Conservation (phyloP, 2,329 filamentous ascomycete species). For the Aspergillus sp. region DNA sequence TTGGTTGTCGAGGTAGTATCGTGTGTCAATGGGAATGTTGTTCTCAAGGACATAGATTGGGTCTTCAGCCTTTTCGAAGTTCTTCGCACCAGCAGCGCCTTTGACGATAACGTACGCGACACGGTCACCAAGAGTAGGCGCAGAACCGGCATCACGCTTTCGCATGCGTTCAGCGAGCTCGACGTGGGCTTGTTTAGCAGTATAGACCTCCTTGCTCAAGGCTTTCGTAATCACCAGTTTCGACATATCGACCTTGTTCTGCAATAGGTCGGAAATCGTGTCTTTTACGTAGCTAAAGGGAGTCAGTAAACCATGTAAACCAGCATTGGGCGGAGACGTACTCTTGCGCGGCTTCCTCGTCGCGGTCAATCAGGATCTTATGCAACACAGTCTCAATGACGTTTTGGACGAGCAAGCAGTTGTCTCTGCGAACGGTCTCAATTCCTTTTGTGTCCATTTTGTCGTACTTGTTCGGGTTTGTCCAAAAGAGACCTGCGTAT, state of each 20-base stretch:
- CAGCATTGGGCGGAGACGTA: slow-evolving; percentile 51
- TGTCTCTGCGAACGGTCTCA: slow-evolving; percentile 94
- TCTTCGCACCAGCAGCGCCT: slow-evolving; percentile 82
- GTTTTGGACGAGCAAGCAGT: slow-evolving; percentile 91
- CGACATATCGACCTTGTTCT: slow-evolving; percentile 98
- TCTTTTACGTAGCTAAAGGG: slow-evolving; percentile 82
- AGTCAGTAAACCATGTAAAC: slow-evolving; percentile 35
- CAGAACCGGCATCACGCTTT: slow-evolving; percentile 93
- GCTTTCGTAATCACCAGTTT: slow-evolving; percentile 99
- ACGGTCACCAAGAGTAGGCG: slow-evolving; percentile 87
- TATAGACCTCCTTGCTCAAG: slow-evolving; percentile 84
- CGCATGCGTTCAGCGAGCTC: slow-evolving; percentile 95
- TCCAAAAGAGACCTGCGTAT: slow-evolving; percentile 98
- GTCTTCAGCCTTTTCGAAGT: slow-evolving; percentile 96
- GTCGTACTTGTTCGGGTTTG: slow-evolving; percentile 88
- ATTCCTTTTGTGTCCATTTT: slow-evolving; percentile 99
- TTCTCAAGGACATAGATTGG: slow-evolving; percentile 96
- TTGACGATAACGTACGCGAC: slow-evolving; percentile 98
- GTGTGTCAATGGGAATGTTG: slow-evolving; percentile 96
- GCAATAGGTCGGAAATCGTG: slow-evolving; percentile 88
- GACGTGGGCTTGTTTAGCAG: slow-evolving; percentile 90
- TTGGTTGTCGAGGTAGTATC: slow-evolving; percentile 98
- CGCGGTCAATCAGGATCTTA: slow-evolving; percentile 92
- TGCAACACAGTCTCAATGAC: slow-evolving; percentile 95
- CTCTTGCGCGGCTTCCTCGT: slow-evolving; percentile 89